These are phyloP conservation scores for Flaveria sonorensis DNA, from an alignment of 129 eudicot genomes.

Conservation along the genomic window DNA sequence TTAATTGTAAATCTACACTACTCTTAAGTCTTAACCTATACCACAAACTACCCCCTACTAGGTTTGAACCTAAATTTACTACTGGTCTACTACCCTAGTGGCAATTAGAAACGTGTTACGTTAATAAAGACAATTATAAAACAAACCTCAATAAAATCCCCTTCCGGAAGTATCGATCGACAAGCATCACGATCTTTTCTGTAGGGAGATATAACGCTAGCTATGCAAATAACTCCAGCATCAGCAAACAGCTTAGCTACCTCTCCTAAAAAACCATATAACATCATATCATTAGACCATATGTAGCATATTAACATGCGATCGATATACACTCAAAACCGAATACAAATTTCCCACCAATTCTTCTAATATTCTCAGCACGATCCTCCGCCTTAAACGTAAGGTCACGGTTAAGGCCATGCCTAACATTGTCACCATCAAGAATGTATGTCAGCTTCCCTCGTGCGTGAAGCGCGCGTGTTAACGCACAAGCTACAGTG, in stretches of 20 bases:
- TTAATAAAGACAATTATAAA: conserved; percentile 2
- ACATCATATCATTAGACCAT: too few species aligned
- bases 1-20: too few species aligned
- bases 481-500: conserved; percentile 84
- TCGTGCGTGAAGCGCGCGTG: conserved; percentile 63
- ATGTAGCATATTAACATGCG: too few species aligned
- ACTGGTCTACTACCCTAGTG: too few species aligned
- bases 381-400: conserved; percentile 86
- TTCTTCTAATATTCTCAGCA: conserved; percentile 82
- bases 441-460: conserved; percentile 85
- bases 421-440: conserved; percentile 93
- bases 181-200: conserved; percentile 86
- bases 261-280: conserved; percentile 56
- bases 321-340: too few species aligned
- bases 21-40: too few species aligned
- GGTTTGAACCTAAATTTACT: too few species aligned
- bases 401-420: conserved; percentile 83
- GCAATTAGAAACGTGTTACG: too few species aligned
- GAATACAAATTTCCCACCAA: conserved; percentile 44
- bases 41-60: too few species aligned
- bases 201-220: conserved; percentile 92
- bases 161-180: conserved; percentile 74
- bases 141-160: conserved; percentile 87
- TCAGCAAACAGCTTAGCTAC: conserved; percentile 93
- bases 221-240: conserved; percentile 94